A percentile compares a stretch with the other conserved stretches of the same genome.
Evolutionary conservation across 78 protist genomes (phyloP).

Genomic region (Dictyostelium firmibasis): DNA sequence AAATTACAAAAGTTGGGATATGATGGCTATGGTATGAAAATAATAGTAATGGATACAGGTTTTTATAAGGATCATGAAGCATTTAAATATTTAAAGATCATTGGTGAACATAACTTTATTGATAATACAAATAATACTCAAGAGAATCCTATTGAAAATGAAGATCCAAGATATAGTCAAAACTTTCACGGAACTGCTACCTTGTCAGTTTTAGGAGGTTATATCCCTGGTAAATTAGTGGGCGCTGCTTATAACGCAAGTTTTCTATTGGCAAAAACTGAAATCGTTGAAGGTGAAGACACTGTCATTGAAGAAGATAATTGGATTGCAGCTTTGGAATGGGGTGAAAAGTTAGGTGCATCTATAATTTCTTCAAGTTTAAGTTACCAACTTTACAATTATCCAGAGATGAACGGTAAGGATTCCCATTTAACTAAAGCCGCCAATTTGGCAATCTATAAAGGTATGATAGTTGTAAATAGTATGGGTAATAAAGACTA

Average conservation of each 20-base stretch:
- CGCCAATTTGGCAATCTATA: conserved; percentile 23
- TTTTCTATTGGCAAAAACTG: conserved; percentile 64
- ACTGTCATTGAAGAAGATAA: conserved; percentile 51
- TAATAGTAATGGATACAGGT: conserved; percentile 68
- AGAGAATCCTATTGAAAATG: not conserved
- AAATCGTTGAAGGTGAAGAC: not conserved
- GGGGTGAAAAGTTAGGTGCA: conserved; percentile 74
- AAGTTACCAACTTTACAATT: conserved; percentile 49
- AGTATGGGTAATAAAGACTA: conserved; percentile 46
- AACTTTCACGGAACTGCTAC: conserved; percentile 78
- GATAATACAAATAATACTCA: conserved; percentile 8
- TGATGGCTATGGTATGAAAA: conserved; percentile 32
- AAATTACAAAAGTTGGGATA: not conserved
- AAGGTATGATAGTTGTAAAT: conserved; percentile 54
- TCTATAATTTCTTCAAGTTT: conserved; percentile 26
- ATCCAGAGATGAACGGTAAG: conserved; percentile 37
- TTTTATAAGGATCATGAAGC: conserved; percentile 51
- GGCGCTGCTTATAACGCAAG: conserved; percentile 69
- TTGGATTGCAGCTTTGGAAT: conserved; percentile 56
- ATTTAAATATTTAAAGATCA: conserved; percentile 14
- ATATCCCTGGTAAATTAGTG: conserved; percentile 32
- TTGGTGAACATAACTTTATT: conserved; percentile 39
- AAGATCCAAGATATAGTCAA: conserved; percentile 13
- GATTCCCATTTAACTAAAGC: conserved; percentile 9
- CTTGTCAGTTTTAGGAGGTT: conserved; percentile 47